phyloP scores from a whole-genome alignment of 768 basidiomycete species.

The Kwoniella shandongensis region DNA sequence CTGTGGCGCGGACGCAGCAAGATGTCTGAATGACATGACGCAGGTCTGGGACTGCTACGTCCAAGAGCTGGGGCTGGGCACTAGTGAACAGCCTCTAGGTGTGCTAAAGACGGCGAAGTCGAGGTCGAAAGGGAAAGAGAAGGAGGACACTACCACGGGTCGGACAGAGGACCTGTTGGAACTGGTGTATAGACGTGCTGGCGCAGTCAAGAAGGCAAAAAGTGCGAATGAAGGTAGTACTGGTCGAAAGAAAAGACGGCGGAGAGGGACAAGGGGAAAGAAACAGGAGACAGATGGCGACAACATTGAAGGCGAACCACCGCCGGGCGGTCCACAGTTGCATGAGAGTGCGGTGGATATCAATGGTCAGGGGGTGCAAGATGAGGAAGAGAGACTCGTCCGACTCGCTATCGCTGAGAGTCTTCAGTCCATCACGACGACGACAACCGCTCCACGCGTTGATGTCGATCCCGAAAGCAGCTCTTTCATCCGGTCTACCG shows the following conservation, averaged over 20 bases:
- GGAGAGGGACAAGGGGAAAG: constrained; percentile 4
- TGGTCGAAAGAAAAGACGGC: constrained; percentile 9
- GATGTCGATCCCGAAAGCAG: neutral
- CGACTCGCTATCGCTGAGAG: constrained; percentile 35
- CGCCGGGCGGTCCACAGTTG: constrained; percentile 1
- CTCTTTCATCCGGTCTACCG: too few relatives aligned
- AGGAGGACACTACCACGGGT: constrained; percentile 25
- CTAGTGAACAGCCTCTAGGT: neutral
- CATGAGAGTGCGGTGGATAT: neutral
- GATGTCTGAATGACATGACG: constrained; percentile 36
- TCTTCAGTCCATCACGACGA: constrained; percentile 11
- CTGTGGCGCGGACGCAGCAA: constrained; percentile 20
- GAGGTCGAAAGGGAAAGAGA: constrained; percentile 7
- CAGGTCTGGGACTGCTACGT: constrained; percentile 43
- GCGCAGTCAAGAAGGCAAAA: constrained; percentile 21
- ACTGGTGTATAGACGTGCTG: constrained; percentile 49
- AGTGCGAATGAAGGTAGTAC: neutral
- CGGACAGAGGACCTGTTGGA: constrained; percentile 42
- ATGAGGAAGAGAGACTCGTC: constrained; percentile 33
- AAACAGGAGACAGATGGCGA: constrained; percentile 12
- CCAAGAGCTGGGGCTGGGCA: constrained; percentile 42
- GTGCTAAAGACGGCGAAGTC: neutral
- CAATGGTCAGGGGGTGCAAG: neutral
- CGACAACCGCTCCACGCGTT: neutral
- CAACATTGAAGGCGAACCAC: constrained; percentile 15